Conservation (phyloP, 441 rosid genomes). For the Mallotus japonicus region DNA sequence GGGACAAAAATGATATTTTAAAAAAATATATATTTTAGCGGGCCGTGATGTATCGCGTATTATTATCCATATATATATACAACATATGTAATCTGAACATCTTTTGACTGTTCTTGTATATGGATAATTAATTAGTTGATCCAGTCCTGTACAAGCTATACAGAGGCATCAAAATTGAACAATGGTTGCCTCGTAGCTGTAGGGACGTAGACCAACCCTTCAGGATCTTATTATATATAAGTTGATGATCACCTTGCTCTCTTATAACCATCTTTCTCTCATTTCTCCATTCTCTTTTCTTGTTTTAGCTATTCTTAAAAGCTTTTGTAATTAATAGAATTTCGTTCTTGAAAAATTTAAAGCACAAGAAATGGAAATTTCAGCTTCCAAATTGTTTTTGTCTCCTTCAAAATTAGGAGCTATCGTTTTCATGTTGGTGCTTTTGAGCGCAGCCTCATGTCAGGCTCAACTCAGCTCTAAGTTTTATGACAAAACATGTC, state of each 20-base stretch:
- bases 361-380: not conserved
- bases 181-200: not conserved
- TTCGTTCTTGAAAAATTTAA: not conserved
- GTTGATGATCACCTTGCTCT: not conserved
- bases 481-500: conserved; percentile 45
- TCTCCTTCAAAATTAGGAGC: not conserved
- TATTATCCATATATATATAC: too few species aligned
- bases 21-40: too few species aligned
- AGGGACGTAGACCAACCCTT: not conserved
- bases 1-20: too few species aligned
- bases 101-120: too few species aligned
- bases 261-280: conserved; percentile 2
- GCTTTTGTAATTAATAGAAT: not conserved
- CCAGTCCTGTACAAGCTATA: too few species aligned
- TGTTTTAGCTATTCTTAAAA: not conserved
- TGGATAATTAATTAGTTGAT: too few species aligned
- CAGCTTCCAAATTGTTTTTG: not conserved
- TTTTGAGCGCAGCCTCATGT: conserved; percentile 6
- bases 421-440: not conserved
- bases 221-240: conserved; percentile 3
- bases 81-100: too few species aligned
- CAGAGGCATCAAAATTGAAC: not conserved
- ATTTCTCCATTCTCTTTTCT: not conserved
- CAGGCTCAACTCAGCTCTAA: conserved; percentile 44
- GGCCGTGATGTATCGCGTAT: too few species aligned